Base-by-base conservation (phyloP, 73 alveolate genomes). In the Stentor roeselii region DNA sequence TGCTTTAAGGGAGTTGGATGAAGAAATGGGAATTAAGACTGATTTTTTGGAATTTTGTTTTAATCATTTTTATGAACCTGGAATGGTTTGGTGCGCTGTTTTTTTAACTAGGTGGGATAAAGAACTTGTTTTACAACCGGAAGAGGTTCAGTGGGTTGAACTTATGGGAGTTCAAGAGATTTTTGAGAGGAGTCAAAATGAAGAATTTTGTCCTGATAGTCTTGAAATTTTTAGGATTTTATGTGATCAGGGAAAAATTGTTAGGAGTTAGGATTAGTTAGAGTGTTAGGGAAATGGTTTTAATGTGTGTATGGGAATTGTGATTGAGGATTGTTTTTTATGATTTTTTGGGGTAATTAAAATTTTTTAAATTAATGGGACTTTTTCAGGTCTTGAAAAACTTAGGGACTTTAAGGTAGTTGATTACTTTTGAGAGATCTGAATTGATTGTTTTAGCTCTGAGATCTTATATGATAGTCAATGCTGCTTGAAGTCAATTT, bases 1-100 rank as follows among this genome's bases (percentile, higher is more conserved):
- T 76, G 93, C 93, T 3, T 1, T 11, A 0, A 74, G 90, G 39
- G 93, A 88, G 83, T 75, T 88, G 3, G 87, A 88, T 27, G 93
- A 85, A 84, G 93, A 88, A 58, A 6, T 78, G 15, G 93, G 93
- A 0, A 83, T 87, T 27, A 87, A 0, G 3, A 77, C 39, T 1
- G 76, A 4, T 11, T 40, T 15, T 1, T 15, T 86, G 78, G 78
- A 50, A 27, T 40, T 83, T 50, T 67, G n/a, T n/a, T 67, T 67
- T 67, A 30, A 67, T 67, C n/a, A 21, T 21, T 32, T 67, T 14
- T 67, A 67, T 67, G 80, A 67, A 34, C 27, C 21, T 30, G 27
- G 42, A n/a, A 27, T 34, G 41, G 67, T 50, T 11, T 67, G 80
- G 80, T 67, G 80, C 37, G 80, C 80, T 34, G 37, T n/a, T 1